Evolutionary conservation across 2,329 filamentous ascomycete species (phyloP), one percentile per base, ranked within the genome.

Genomic region (Cryphonectria japonica): DNA sequence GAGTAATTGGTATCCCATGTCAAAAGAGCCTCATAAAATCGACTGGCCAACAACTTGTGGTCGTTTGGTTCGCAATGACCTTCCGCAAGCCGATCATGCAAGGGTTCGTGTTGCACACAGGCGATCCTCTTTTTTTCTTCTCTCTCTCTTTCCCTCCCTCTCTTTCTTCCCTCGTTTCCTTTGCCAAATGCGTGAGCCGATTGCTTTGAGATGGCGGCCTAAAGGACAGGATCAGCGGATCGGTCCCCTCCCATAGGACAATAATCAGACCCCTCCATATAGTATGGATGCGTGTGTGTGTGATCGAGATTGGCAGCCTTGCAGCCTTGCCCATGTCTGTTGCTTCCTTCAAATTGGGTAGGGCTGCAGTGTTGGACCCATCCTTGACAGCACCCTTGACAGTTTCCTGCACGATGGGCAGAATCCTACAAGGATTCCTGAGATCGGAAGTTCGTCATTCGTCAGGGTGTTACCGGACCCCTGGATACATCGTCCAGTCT

Each of bases 361-460:
- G 39, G 52, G 57, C 62, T 50, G 41, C 62, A 50, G 41, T 65
- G 54, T 7, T 60, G 1, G 16, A 3, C 7, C 3, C 14, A 66
- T 39, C 52, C 57, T 39, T 61, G 43, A 57, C 22, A 32, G 22
- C 46, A 50, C 16, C 46, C 46, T n/a, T 22, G 46, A n/a, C 19
- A n/a, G 19, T 50, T 8, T 29, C 43, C 60, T 60, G 46, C 67
- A 61, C 43, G 67, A 71, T 71, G 69, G 52, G 46, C 66, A 64
- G 32, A 26, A 61, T 57, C 50, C 1, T 61, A 41, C 4, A 37
- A 66, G 64, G 61, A 22, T 26, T 14, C 19, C 43, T 22, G 29
- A 29, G 43, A 71, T 71, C 70, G 70, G 67, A 9, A 32, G 50
- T 39, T 19, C 13, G 50, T 29, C 59, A 71, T 71, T 71, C 63